Evolutionary conservation across 2,329 filamentous ascomycete species (phyloP).

Genomic region (Epichloe baconii): DNA sequence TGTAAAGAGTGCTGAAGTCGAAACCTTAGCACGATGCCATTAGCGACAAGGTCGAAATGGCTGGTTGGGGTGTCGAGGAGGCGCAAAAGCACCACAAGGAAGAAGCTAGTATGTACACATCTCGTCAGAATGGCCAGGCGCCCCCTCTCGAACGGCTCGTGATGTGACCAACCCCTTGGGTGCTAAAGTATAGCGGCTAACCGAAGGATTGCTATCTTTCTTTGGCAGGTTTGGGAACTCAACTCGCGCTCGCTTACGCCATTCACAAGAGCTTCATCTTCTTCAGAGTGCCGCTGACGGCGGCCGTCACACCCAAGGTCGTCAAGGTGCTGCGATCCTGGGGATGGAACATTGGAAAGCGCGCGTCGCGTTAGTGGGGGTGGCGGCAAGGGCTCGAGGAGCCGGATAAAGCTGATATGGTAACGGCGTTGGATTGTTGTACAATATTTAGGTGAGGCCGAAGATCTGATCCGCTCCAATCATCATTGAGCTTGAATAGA

Average conservation of each 20-base stretch:
- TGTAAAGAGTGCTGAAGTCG: constrained; percentile 31
- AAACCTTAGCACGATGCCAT: constrained; percentile 28
- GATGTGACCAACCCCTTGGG: neutral
- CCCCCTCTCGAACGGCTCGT: neutral
- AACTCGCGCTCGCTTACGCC: constrained; percentile 85
- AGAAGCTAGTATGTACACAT: constrained; percentile 57
- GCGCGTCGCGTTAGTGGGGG: constrained; percentile 17
- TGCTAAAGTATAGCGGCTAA: constrained; percentile 10
- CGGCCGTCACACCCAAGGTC: constrained; percentile 85
- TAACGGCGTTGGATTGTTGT: neutral
- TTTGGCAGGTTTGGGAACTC: constrained; percentile 51
- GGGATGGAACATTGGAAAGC: constrained; percentile 92
- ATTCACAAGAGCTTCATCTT: constrained; percentile 99
- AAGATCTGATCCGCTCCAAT: neutral
- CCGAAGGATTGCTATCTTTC: neutral
- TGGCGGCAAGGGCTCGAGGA: neutral
- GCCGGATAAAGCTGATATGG: neutral
- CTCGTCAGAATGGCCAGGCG: neutral
- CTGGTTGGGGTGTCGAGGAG: constrained; percentile 48
- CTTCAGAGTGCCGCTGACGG: constrained; percentile 81
- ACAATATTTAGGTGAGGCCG: neutral
- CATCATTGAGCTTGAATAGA: neutral
- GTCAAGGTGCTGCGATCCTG: constrained; percentile 75
- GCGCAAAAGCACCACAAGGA: constrained; percentile 47
- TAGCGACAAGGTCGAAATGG: constrained; percentile 35